These are phyloP conservation scores for Hirschfeldia incana DNA, from an alignment of 345 rosid species.

Conservation along the genomic window DNA sequence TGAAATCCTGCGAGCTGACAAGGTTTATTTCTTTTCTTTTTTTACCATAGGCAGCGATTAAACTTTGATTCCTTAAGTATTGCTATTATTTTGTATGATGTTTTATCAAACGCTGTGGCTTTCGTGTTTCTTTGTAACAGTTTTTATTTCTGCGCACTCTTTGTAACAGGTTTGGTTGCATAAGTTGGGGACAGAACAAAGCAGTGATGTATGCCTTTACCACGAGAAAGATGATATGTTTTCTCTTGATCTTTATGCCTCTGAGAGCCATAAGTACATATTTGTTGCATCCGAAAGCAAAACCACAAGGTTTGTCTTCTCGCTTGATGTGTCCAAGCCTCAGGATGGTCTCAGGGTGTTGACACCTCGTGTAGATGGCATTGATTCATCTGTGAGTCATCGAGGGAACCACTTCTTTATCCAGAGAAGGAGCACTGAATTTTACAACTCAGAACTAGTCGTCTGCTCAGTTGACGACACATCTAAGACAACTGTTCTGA, in stretches of 20 bases:
- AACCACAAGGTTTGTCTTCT: slow-evolving; percentile 64
- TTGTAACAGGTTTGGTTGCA: slow-evolving; percentile 80
- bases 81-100: not conserved
- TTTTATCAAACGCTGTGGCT: not conserved
- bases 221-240: slow-evolving; percentile 92
- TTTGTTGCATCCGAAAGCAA: slow-evolving; percentile 77
- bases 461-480: slow-evolving; percentile 64
- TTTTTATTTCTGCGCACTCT: slow-evolving; percentile 35
- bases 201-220: slow-evolving; percentile 71
- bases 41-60: not conserved
- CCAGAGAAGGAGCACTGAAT: slow-evolving; percentile 61
- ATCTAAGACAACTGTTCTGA: slow-evolving; percentile 59
- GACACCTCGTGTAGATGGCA: slow-evolving; percentile 30
- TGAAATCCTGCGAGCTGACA: slow-evolving; percentile 77
- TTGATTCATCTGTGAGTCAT: slow-evolving; percentile 69
- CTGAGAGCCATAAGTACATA: slow-evolving; percentile 72
- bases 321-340: slow-evolving; percentile 62
- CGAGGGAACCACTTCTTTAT: slow-evolving; percentile 56
- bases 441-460: slow-evolving; percentile 78
- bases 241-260: slow-evolving; percentile 63
- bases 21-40: slow-evolving; percentile 49
- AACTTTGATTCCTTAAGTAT: not conserved
- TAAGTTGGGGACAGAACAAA: slow-evolving; percentile 75
- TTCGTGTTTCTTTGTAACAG: slow-evolving; percentile 40
- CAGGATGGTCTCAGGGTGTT: slow-evolving; percentile 50